Conservation (phyloP, 257 asterid genomes). For the Nicotiana noctiflora region DNA sequence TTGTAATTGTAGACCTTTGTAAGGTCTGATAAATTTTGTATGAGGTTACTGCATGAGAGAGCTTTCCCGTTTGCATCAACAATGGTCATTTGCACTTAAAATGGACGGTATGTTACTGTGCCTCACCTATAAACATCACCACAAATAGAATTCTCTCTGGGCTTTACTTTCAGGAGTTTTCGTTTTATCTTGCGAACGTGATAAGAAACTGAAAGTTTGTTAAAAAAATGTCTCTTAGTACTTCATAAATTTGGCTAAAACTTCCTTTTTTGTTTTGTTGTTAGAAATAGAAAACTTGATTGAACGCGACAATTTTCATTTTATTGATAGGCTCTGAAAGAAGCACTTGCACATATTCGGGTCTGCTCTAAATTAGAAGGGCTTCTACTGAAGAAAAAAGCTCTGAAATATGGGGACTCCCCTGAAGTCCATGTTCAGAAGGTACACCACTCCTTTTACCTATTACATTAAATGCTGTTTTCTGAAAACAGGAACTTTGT, state of each 20-base stretch:
- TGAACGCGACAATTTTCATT: background rate
- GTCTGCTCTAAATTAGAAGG: conserved; percentile 80
- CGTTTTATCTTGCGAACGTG: background rate
- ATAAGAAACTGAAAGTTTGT: background rate
- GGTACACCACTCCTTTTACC: conserved; percentile 31
- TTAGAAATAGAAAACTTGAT: background rate
- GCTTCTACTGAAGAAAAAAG: conserved; percentile 70
- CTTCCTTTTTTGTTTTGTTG: conserved; percentile 12
- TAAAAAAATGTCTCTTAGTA: background rate
- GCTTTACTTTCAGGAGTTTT: background rate
- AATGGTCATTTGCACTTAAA: background rate
- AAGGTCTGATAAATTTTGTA: background rate
- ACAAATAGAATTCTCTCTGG: background rate
- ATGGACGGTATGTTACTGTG: background rate
- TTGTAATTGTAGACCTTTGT: background rate
- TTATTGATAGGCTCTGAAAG: conserved; percentile 59
- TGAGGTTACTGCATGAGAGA: background rate
- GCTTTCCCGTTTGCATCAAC: background rate
- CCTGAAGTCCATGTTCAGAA: conserved; percentile 80
- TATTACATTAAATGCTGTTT: background rate
- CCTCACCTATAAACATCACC: background rate
- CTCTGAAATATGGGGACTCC: conserved; percentile 69
- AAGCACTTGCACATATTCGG: conserved; percentile 78
- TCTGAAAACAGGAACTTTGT: background rate
- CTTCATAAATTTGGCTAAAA: background rate